Evolutionary conservation across 345 rosid species (phyloP), one percentile per base, ranked within the genome.

Genomic region (Noccaea bulbosa): DNA sequence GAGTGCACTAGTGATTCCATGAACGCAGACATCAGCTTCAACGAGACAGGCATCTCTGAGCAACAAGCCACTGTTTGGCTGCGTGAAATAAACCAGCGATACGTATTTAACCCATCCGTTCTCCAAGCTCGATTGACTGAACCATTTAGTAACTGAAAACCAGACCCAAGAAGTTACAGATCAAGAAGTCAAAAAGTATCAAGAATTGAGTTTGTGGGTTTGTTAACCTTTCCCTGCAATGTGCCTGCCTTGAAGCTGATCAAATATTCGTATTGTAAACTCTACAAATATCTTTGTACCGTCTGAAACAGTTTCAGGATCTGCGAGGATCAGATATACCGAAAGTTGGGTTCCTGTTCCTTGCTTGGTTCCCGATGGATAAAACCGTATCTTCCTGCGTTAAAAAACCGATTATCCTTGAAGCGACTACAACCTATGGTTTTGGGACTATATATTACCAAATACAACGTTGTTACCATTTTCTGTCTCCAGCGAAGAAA

Each of bases 201-300:
- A 67, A 20, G 46, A 54, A 52, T 1, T 49, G 17, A 52, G 65
- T 34, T 57, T 37, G 7, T 40, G n/a, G 9, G 65, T 49, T 14
- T 56, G 30, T 27, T 27, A 65, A 77, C 80, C 76, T 65, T 58
- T 71, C 8, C 80, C 72, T 2, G 76, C 69, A 15, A 70, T 24
- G 72, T 77, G 75, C n/a, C 80, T 77, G 72, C 76, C 76, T 50
- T 65, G 76, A 27, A 71, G 43, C 76, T 77, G 80, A 71, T 77
- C 80, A 64, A 24, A 65, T 27, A 77, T 37, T 5, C 80, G 56
- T 10, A 71, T 32, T 6, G 72, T 65, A 16, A 77, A 77, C 64
- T 77, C 80, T 43, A 33, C 48, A 30, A 65, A 77, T 33, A 71
- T 56, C 55, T 77, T 71, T 33, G 72, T 65, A 34, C 68, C 51